phyloP scores from a whole-genome alignment of 192 early-diverging fungal genomes.

The Coemansia sp. region DNA sequence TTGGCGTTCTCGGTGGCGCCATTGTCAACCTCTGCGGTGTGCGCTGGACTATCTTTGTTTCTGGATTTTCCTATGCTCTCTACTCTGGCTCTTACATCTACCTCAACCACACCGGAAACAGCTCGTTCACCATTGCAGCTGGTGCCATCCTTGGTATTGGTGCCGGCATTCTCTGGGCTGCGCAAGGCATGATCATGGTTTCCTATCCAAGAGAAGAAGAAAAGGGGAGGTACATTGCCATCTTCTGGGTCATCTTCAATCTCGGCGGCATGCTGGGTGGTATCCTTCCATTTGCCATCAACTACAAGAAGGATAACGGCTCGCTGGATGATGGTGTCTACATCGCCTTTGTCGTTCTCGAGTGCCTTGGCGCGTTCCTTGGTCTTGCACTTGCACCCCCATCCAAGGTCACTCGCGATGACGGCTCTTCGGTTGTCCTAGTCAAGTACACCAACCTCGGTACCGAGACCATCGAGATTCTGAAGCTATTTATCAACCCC shows the following conservation, averaged over 20 bases:
- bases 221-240: conserved; percentile 77
- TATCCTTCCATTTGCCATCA: conserved; percentile 68
- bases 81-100: conserved; percentile 77
- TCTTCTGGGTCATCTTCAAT: conserved; percentile 90
- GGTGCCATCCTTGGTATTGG: conserved; percentile 81
- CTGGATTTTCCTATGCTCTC: conserved; percentile 68
- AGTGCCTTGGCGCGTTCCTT: conserved; percentile 63
- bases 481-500: conserved; percentile 78
- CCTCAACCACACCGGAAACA: conserved; percentile 60
- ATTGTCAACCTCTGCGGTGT: conserved; percentile 79
- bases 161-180: conserved; percentile 78
- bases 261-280: conserved; percentile 79
- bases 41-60: conserved; percentile 64
- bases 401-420: conserved; percentile 61
- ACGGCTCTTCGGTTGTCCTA: conserved; percentile 67
- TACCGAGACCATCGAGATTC: conserved; percentile 57
- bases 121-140: conserved; percentile 66
- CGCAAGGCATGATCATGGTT: conserved; percentile 81
- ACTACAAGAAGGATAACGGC: conserved; percentile 57
- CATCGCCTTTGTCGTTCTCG: conserved; percentile 76
- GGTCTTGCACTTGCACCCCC: conserved; percentile 66
- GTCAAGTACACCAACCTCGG: conserved; percentile 69
- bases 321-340: conserved; percentile 66
- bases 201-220: conserved; percentile 80
- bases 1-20: conserved; percentile 71